Conservation (phyloP, 345 rosid genomes). For the Balakata baccata region DNA sequence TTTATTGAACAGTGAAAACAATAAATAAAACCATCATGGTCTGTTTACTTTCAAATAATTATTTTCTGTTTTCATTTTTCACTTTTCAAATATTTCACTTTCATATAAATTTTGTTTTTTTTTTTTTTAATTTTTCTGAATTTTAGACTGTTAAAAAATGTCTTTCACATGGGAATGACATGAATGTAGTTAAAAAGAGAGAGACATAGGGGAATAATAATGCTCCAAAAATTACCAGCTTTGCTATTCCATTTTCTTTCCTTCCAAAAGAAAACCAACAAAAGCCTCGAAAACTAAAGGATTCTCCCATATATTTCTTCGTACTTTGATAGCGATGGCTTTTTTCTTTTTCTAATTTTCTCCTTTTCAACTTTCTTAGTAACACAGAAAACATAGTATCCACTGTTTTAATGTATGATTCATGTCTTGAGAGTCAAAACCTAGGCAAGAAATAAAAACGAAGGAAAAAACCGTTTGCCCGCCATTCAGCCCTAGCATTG, state of each 20-base stretch:
- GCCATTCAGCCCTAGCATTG: slow-evolving; percentile 11
- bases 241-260: slow-evolving; percentile 16
- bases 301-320: slow-evolving; percentile 22
- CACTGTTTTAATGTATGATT: slow-evolving; percentile 14
- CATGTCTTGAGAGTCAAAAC: slow-evolving; percentile 25
- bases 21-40: too few relatives aligned
- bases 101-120: too few relatives aligned
- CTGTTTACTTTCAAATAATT: too few relatives aligned
- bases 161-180: slow-evolving; percentile 6
- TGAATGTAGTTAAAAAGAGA: slow-evolving; percentile 22
- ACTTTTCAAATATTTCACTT: too few relatives aligned
- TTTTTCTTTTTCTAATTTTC: background rate
- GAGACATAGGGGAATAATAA: slow-evolving; percentile 8
- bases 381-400: background rate
- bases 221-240: slow-evolving; percentile 29
- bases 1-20: too few relatives aligned
- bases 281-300: slow-evolving; percentile 24
- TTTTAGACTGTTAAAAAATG: too few relatives aligned
- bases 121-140: too few relatives aligned
- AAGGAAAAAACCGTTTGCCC: slow-evolving; percentile 14
- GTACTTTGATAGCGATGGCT: slow-evolving; percentile 11
- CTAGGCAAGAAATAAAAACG: slow-evolving; percentile 6
- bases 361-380: background rate
- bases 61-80: too few relatives aligned
- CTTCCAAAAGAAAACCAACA: slow-evolving; percentile 40